Conservation (phyloP, 306 rosid species). For the Cucurbita ficifolia region DNA sequence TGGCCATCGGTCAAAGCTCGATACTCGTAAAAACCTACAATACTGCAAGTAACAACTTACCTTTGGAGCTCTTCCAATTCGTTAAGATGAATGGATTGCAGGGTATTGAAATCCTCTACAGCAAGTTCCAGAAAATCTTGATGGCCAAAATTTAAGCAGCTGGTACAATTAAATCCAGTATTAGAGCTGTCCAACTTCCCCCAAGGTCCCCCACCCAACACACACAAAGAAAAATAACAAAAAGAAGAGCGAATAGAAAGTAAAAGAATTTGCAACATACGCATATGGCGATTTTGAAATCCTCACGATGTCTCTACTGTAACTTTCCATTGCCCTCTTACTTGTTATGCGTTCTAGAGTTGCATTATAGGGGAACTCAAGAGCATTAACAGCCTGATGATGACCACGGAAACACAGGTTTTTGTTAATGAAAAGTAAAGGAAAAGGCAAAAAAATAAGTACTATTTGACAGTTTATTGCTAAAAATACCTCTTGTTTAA, state of each 20-base stretch:
- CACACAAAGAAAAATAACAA: background rate
- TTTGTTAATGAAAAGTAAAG: background rate
- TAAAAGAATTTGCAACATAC: constrained; percentile 16
- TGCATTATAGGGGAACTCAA: constrained; percentile 40
- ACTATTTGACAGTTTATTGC: background rate
- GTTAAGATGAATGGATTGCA: constrained; percentile 45
- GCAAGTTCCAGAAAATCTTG: constrained; percentile 55
- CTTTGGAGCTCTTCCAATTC: constrained; percentile 50
- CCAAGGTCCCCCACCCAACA: background rate
- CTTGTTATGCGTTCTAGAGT: constrained; percentile 45
- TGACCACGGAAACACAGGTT: background rate
- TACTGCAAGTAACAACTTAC: constrained; percentile 13
- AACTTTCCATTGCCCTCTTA: constrained; percentile 45
- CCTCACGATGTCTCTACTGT: constrained; percentile 35
- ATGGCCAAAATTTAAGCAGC: constrained; percentile 47
- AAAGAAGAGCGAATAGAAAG: background rate
- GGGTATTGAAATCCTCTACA: constrained; percentile 60
- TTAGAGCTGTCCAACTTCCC: background rate
- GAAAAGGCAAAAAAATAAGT: background rate
- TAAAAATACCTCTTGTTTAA: constrained; percentile 42
- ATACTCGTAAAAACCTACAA: background rate
- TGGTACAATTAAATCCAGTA: constrained; percentile 10
- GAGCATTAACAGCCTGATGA: constrained; percentile 42
- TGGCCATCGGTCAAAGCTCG: background rate
- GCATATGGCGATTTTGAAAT: constrained; percentile 51